A percentile compares a stretch with the other conserved stretches of the same genome.
phyloP scores from a whole-genome alignment of 257 asterid species.

The Gentiana macrophylla region DNA sequence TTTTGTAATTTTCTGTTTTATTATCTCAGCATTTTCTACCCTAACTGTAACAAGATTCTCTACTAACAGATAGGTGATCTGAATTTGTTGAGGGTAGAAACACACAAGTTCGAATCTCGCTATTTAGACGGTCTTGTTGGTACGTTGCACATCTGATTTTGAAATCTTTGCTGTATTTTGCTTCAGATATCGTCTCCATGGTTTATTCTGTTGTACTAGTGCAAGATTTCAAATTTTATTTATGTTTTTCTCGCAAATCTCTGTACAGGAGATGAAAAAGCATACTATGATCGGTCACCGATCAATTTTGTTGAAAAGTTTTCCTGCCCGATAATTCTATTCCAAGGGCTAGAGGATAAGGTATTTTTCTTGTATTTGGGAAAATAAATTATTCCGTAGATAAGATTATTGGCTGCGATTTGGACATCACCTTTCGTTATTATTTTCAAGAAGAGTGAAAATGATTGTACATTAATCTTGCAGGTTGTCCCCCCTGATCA shows the following conservation, averaged over 20 bases:
- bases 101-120: conserved; percentile 91
- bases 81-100: conserved; percentile 53
- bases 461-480: too few species aligned
- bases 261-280: conserved; percentile 44
- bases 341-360: conserved; percentile 95
- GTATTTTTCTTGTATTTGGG: conserved; percentile 17
- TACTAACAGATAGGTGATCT: conserved; percentile 74
- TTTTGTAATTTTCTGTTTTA: background rate
- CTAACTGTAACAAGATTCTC: conserved; percentile 1
- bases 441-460: too few species aligned
- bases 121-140: conserved; percentile 83
- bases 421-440: too few species aligned
- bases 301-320: conserved; percentile 67
- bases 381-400: too few species aligned
- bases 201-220: background rate
- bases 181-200: background rate
- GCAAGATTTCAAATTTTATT: conserved; percentile 3
- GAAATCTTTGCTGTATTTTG: conserved; percentile 1
- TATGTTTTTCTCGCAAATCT: background rate
- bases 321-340: conserved; percentile 81
- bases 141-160: conserved; percentile 13
- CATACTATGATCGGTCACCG: conserved; percentile 68
- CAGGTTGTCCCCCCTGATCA: conserved; percentile 92
- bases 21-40: background rate
- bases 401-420: too few species aligned